phyloP scores from a whole-genome alignment of 257 asterid species.

The Jasminum sambac region DNA sequence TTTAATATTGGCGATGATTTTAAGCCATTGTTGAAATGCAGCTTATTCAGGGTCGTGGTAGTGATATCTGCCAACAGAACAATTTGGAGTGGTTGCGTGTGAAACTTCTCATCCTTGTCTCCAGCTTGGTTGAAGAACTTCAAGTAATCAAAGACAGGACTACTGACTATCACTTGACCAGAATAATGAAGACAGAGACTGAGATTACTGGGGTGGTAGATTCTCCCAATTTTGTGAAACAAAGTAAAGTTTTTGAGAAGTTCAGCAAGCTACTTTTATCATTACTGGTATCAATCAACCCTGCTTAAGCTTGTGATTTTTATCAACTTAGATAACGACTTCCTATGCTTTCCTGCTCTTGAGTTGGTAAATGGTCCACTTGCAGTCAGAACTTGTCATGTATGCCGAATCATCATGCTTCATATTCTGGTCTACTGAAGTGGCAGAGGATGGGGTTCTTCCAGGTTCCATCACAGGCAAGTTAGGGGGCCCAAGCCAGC shows the following conservation, averaged over 20 bases:
- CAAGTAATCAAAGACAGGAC: slow-evolving; percentile 56
- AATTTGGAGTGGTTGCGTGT: slow-evolving; percentile 50
- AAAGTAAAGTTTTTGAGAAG: slow-evolving; percentile 46
- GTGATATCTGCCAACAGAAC: slow-evolving; percentile 45
- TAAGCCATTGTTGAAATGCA: slow-evolving; percentile 29
- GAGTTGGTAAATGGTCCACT: slow-evolving; percentile 7
- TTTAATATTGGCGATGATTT: slow-evolving; percentile 6
- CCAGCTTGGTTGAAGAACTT: slow-evolving; percentile 75
- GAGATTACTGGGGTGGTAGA: slow-evolving; percentile 34
- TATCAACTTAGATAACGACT: not conserved
- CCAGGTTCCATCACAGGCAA: slow-evolving; percentile 80
- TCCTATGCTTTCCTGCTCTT: slow-evolving; percentile 19
- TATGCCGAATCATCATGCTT: slow-evolving; percentile 63
- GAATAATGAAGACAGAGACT: slow-evolving; percentile 35
- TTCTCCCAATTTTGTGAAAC: slow-evolving; percentile 32
- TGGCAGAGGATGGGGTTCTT: slow-evolving; percentile 43
- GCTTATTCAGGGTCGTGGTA: slow-evolving; percentile 60
- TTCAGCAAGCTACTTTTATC: slow-evolving; percentile 45
- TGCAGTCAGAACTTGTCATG: slow-evolving; percentile 64
- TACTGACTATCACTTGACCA: slow-evolving; percentile 33
- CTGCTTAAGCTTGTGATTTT: slow-evolving; percentile 17
- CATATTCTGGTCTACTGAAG: slow-evolving; percentile 55
- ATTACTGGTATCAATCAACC: slow-evolving; percentile 49
- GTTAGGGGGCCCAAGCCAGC: slow-evolving; percentile 94
- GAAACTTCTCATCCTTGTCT: slow-evolving; percentile 72